These are phyloP conservation scores for Vitis amurensis DNA, from an alignment of 164 flowering plant species.

Conservation along the genomic window DNA sequence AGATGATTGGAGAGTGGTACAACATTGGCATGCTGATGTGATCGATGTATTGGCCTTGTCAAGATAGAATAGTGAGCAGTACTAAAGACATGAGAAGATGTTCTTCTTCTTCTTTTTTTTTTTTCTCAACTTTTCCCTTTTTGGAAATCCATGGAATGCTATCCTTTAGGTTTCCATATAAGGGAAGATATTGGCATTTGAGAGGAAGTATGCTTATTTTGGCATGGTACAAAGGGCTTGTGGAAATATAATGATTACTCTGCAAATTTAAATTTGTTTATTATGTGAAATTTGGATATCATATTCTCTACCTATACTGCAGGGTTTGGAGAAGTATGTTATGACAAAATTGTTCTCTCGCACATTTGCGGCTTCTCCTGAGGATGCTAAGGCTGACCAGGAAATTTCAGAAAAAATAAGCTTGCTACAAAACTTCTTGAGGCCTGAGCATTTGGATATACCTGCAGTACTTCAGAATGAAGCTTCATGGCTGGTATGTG, in stretches of 20 bases:
- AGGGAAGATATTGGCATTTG: no score
- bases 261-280: not conserved
- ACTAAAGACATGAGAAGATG: no score
- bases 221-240: not conserved
- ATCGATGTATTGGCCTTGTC: no score
- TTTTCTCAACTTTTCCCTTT: no score
- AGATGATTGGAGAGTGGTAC: no score
- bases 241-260: not conserved
- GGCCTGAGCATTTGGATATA: slow-evolving; percentile 61
- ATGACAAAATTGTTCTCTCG: slow-evolving; percentile 53
- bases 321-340: slow-evolving; percentile 63
- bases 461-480: slow-evolving; percentile 38
- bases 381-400: slow-evolving; percentile 39
- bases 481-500: slow-evolving; percentile 55
- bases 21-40: no score
- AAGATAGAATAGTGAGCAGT: no score
- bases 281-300: not conserved
- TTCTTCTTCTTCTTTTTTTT: no score
- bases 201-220: not conserved
- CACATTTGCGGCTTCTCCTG: slow-evolving; percentile 42
- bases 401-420: slow-evolving; percentile 39
- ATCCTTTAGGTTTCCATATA: not conserved
- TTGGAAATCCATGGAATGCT: not conserved
- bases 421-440: slow-evolving; percentile 43
- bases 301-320: slow-evolving; percentile 8